Evolutionary conservation across 2,329 filamentous ascomycete genomes (phyloP).

Genomic region (Cladosporium oxysporum): DNA sequence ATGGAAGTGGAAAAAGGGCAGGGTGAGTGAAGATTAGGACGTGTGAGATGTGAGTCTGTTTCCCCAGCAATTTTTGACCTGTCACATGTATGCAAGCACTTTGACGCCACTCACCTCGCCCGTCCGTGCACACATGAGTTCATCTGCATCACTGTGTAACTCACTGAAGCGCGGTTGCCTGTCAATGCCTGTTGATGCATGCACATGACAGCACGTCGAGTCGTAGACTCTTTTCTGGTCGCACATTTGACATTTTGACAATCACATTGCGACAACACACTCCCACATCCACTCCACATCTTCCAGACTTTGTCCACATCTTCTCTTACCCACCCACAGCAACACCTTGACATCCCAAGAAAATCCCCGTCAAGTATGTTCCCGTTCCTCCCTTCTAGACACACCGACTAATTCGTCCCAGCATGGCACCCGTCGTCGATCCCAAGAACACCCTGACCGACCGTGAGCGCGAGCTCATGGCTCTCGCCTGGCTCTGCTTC

Average conservation of each 20-base stretch:
- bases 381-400: not conserved
- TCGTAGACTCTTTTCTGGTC: not conserved
- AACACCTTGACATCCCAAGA: not conserved
- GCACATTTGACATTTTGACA: not conserved
- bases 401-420: not conserved
- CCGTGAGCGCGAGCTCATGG: constrained; percentile 30
- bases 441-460: constrained; percentile 27
- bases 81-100: constrained; percentile 7
- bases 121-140: not conserved
- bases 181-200: not conserved
- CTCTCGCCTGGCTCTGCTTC: constrained; percentile 33
- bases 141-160: constrained; percentile 6
- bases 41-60: not conserved
- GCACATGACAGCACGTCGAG: not conserved
- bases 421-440: not conserved
- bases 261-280: not conserved
- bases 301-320: not conserved
- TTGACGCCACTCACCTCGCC: not conserved
- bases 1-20: not conserved
- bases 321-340: not conserved
- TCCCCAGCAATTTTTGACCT: not conserved
- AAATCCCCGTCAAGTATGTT: not conserved
- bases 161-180: constrained; percentile 9
- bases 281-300: not conserved
- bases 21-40: not conserved